Conservation (phyloP, 1,139 yeast species). For the Geotrichum aggregatum region DNA sequence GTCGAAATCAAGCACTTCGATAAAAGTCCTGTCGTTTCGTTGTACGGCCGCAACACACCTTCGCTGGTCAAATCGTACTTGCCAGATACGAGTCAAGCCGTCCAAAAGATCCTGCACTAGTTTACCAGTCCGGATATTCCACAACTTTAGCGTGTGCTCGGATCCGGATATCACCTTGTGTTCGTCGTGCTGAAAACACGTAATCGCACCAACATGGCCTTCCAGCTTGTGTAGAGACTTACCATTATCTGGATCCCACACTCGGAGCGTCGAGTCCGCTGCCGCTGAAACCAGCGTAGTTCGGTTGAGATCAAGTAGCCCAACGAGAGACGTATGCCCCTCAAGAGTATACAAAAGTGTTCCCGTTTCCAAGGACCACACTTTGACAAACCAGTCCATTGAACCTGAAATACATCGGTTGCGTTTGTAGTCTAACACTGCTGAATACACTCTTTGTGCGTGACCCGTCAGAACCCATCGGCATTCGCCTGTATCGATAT, state of each 20-base stretch:
- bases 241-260: constrained; percentile 88
- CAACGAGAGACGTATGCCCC: constrained; percentile 89
- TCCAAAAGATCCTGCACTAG: constrained; percentile 69
- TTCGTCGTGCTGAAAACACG: constrained; percentile 89
- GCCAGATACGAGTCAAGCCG: constrained; percentile 88
- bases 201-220: constrained; percentile 85
- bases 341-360: constrained; percentile 59
- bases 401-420: constrained; percentile 87
- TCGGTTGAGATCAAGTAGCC: constrained; percentile 72
- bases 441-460: constrained; percentile 79
- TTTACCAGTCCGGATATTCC: constrained; percentile 79
- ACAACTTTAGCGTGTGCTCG: constrained; percentile 71
- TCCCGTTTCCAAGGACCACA: constrained; percentile 86
- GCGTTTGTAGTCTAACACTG: constrained; percentile 70
- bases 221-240: constrained; percentile 63
- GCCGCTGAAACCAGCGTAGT: constrained; percentile 90
- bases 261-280: constrained; percentile 84
- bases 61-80: constrained; percentile 78
- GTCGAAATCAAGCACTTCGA: constrained; percentile 84
- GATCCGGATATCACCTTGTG: constrained; percentile 85
- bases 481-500: constrained; percentile 48
- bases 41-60: constrained; percentile 93
- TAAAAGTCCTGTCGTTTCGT: constrained; percentile 59
- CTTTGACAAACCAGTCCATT: constrained; percentile 80
- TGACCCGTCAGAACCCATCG: constrained; percentile 76